Conservation (phyloP, 345 rosid genomes). For the Brassica incana region DNA sequence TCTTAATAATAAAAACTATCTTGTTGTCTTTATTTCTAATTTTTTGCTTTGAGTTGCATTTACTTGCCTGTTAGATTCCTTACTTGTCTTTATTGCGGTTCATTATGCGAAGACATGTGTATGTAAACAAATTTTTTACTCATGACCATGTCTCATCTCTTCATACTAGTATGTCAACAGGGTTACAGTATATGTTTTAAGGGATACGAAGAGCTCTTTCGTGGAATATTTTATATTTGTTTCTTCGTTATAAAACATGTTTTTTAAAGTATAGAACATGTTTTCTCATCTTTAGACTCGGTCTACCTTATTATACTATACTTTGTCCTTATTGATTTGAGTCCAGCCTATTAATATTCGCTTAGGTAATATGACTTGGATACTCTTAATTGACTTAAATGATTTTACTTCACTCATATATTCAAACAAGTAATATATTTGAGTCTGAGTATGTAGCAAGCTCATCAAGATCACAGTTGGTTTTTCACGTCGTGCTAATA, state of each 20-base stretch:
- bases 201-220: background rate
- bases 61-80: slow-evolving; percentile 12
- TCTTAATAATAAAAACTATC: background rate
- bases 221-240: background rate
- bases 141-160: slow-evolving; percentile 6
- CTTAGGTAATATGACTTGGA: background rate
- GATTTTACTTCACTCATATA: background rate
- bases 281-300: background rate
- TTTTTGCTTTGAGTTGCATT: slow-evolving; percentile 3
- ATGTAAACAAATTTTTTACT: background rate
- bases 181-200: background rate
- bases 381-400: background rate
- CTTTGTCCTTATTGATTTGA: background rate
- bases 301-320: background rate
- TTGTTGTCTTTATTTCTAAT: background rate
- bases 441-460: background rate
- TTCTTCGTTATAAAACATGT: background rate
- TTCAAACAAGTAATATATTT: background rate
- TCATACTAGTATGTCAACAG: background rate
- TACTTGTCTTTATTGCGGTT: slow-evolving; percentile 8
- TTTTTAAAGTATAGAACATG: background rate
- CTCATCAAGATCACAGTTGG: background rate
- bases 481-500: background rate
- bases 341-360: background rate
- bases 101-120: background rate